These are phyloP conservation scores for Cordyceps militaris DNA, from an alignment of 2,329 filamentous ascomycete genomes.

Conservation along the genomic window DNA sequence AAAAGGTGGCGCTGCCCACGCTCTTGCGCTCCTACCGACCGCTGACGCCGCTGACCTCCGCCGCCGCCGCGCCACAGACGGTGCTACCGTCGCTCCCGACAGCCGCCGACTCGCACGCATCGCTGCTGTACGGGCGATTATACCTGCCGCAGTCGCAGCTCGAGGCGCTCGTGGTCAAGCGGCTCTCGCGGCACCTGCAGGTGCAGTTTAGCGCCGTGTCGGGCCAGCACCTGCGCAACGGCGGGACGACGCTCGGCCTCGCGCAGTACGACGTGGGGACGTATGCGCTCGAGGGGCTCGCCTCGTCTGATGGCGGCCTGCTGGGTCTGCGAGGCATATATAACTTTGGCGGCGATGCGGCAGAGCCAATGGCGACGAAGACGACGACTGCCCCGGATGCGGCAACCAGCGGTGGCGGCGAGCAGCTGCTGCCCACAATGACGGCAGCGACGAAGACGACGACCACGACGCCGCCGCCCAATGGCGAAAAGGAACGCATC, in stretches of 20 bases:
- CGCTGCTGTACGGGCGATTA: slow-evolving; percentile 67
- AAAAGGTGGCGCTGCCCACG: slow-evolving; percentile 65
- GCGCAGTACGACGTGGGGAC: slow-evolving; percentile 78
- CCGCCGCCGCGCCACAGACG: slow-evolving; percentile 18
- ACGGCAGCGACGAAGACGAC: background rate
- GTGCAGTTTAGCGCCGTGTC: slow-evolving; percentile 75
- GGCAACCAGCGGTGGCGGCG: no score
- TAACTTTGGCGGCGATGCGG: slow-evolving; percentile 78
- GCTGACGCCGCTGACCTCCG: slow-evolving; percentile 52
- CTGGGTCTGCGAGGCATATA: slow-evolving; percentile 84
- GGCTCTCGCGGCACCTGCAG: slow-evolving; percentile 70
- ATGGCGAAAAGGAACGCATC: slow-evolving; percentile 49
- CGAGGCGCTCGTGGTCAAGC: slow-evolving; percentile 75
- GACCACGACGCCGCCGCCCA: background rate
- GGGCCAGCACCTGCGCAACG: slow-evolving; percentile 61
- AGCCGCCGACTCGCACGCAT: slow-evolving; percentile 32
- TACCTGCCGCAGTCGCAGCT: slow-evolving; percentile 80
- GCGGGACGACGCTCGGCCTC: slow-evolving; percentile 66
- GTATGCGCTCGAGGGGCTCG: slow-evolving; percentile 83
- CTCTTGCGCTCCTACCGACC: slow-evolving; percentile 79
- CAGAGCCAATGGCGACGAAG: slow-evolving; percentile 10
- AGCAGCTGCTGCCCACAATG: background rate
- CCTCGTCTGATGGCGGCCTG: slow-evolving; percentile 85
- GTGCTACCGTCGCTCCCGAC: slow-evolving; percentile 1
- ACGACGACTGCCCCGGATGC: background rate